Percentiles rank a stretch among this genome's conserved stretches.
Conservation (phyloP, 2,329 filamentous ascomycete species). For the Botrytis elliptica region DNA sequence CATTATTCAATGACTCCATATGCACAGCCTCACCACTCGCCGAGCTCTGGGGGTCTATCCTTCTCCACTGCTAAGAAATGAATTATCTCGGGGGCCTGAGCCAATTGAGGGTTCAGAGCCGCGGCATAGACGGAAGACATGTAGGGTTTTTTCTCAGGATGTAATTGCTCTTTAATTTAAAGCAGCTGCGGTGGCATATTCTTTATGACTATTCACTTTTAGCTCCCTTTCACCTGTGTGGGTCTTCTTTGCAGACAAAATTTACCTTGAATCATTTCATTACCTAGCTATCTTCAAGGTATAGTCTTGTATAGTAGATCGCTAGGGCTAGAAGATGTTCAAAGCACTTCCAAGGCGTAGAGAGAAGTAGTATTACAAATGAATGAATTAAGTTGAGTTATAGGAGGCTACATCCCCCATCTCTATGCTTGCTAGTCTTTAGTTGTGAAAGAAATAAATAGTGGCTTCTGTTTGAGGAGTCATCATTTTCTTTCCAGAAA, state of each 20-base stretch:
- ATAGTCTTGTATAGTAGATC: not conserved
- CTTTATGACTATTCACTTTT: not conserved
- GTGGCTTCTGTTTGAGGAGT: not conserved
- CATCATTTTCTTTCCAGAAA: not conserved
- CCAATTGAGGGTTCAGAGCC: fast-evolving
- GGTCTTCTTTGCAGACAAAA: not conserved
- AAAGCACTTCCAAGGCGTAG: not conserved
- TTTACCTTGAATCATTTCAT: not conserved
- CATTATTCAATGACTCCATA: not conserved
- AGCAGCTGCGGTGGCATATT: not conserved
- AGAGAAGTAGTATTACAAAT: not conserved
- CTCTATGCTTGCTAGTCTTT: not conserved
- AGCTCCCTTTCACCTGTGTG: not conserved
- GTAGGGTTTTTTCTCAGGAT: no score
- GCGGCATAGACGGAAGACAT: not conserved
- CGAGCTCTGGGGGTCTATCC: not conserved
- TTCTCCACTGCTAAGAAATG: not conserved
- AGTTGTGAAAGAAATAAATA: not conserved
- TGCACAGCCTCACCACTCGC: not conserved
- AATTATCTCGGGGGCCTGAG: fast-evolving
- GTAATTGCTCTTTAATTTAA: fast-evolving
- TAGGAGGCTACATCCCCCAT: not conserved
- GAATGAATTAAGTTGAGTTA: not conserved
- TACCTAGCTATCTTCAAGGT: fast-evolving
- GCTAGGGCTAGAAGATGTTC: not conserved